These are phyloP conservation scores for Colletotrichum tanaceti DNA, from an alignment of 2,329 filamentous ascomycete genomes.

Conservation along the genomic window DNA sequence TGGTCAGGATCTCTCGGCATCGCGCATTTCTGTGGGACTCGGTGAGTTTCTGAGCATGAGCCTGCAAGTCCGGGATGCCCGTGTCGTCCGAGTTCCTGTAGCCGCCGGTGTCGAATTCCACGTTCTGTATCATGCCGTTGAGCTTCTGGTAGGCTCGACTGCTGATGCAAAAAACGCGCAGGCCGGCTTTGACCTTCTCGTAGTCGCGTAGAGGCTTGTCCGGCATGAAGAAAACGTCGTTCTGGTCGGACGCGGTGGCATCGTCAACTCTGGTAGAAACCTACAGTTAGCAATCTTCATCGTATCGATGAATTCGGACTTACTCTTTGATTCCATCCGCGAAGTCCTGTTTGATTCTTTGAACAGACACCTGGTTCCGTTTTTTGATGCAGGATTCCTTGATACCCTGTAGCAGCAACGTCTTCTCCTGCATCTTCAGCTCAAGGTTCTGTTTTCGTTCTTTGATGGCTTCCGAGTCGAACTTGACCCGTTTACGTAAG, in stretches of 20 bases:
- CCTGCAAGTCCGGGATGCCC: conserved; percentile 67
- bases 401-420: background rate
- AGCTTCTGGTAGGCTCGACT: conserved; percentile 72
- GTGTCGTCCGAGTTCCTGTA: conserved; percentile 66
- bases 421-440: background rate
- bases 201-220: conserved; percentile 65
- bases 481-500: background rate
- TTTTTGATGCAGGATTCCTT: conserved; percentile 58
- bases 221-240: too few species aligned
- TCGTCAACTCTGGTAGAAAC: background rate
- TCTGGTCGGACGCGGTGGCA: background rate
- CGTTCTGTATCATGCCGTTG: conserved; percentile 63
- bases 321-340: conserved; percentile 58
- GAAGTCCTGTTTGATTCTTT: conserved; percentile 39
- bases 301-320: conserved; percentile 38
- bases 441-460: background rate
- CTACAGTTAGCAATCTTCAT: conserved; percentile 63
- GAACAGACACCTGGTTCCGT: conserved; percentile 65
- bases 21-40: background rate
- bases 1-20: background rate
- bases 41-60: conserved; percentile 51
- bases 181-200: conserved; percentile 61
- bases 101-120: conserved; percentile 60
- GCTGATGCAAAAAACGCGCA: conserved; percentile 74
- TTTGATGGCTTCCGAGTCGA: background rate